phyloP scores from a whole-genome alignment of 2,329 filamentous ascomycete genomes.

The Thelonectria blattea region DNA sequence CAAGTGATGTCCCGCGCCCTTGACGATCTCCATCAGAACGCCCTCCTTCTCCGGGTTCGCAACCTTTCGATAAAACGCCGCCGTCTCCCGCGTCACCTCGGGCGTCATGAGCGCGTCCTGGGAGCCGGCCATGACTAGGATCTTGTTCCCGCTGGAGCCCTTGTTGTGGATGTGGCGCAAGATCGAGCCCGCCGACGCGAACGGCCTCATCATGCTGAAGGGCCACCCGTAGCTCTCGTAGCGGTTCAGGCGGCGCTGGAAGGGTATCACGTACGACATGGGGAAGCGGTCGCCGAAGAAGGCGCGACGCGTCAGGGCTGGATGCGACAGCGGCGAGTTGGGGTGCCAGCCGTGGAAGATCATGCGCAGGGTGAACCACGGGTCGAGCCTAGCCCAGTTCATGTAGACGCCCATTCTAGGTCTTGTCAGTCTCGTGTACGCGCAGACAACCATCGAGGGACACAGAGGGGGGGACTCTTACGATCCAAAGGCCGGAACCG shows the following conservation, averaged over 20 bases:
- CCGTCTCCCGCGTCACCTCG: constrained; percentile 46
- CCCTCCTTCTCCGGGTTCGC: constrained; percentile 35
- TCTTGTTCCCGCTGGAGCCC: constrained; percentile 26
- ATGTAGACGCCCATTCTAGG: constrained; percentile 51
- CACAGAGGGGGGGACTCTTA: constrained; percentile 19
- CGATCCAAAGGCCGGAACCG: constrained; percentile 52
- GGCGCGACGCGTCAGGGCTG: constrained; percentile 52
- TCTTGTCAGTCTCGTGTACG: background rate
- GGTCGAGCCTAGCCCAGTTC: constrained; percentile 55
- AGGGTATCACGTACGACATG: constrained; percentile 46
- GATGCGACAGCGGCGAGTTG: constrained; percentile 58
- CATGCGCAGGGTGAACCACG: constrained; percentile 54
- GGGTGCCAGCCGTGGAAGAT: constrained; percentile 55
- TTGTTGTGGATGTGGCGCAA: constrained; percentile 44
- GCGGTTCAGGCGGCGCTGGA: constrained; percentile 50
- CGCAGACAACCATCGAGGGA: too few relatives aligned
- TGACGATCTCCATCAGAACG: constrained; percentile 50
- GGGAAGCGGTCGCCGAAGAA: constrained; percentile 58
- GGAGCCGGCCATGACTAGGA: constrained; percentile 49
- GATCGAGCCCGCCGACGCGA: constrained; percentile 49
- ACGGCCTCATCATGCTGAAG: constrained; percentile 52
- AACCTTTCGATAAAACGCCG: constrained; percentile 37
- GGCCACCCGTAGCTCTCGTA: constrained; percentile 63
- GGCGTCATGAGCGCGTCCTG: constrained; percentile 50
- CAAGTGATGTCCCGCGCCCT: constrained; percentile 57